A percentile compares a stretch with the other conserved stretches of the same genome.
Conservation (phyloP, 192 early-diverging fungal species). For the Entomortierella beljakovae region DNA sequence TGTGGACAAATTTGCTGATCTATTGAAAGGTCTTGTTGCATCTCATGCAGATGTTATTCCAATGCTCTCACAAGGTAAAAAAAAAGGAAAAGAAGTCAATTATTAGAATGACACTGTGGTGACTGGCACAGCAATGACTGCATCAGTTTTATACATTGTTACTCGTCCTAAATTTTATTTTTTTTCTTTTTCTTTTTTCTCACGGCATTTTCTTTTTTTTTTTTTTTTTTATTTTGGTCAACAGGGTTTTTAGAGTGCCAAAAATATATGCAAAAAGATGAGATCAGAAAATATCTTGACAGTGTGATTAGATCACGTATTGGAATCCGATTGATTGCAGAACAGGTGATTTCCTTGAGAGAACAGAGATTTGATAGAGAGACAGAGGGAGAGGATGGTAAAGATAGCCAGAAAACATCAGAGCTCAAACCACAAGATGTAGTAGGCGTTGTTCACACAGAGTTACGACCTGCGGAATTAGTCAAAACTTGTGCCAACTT, state of each 20-base stretch:
- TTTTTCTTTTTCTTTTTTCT: neutral
- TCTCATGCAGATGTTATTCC: conserved; percentile 91
- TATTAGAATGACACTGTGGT: neutral
- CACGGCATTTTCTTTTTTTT: neutral
- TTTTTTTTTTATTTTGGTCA: neutral
- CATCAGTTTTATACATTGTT: too few relatives aligned
- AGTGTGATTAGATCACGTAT: conserved; percentile 91
- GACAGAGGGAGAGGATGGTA: conserved; percentile 36
- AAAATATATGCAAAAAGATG: conserved; percentile 70
- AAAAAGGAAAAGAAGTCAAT: neutral
- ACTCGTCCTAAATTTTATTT: neutral
- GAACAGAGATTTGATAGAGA: conserved; percentile 58
- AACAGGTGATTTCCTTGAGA: conserved; percentile 90
- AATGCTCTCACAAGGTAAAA: conserved; percentile 83
- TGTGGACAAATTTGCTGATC: conserved; percentile 77
- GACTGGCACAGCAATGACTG: too few relatives aligned
- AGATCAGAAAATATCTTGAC: conserved; percentile 89
- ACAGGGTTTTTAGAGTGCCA: conserved; percentile 86
- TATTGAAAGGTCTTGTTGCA: conserved; percentile 78
- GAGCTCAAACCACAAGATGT: conserved; percentile 48
- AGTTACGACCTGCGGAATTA: conserved; percentile 72
- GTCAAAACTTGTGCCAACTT: conserved; percentile 75
- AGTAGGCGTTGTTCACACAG: conserved; percentile 92
- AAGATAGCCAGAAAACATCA: conserved; percentile 68
- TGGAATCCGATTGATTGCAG: conserved; percentile 88